phyloP scores from a whole-genome alignment of 257 asterid genomes.

The Solanum corneliomulleri region DNA sequence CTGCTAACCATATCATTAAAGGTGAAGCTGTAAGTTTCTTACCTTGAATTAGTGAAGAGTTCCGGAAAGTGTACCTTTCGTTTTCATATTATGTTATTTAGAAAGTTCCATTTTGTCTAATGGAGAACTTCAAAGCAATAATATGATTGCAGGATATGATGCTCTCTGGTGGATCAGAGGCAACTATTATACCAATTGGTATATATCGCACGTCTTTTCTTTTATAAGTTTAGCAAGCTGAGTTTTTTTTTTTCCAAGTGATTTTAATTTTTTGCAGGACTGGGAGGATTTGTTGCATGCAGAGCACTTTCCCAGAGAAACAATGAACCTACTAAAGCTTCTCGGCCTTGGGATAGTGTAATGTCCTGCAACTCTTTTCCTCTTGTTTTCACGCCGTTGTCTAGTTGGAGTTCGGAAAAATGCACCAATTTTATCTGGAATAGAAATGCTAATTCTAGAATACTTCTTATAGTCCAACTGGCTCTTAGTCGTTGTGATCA shows the following conservation, averaged over 20 bases:
- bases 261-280: background rate
- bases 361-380: background rate
- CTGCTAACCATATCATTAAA: conserved; percentile 59
- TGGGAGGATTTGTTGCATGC: conserved; percentile 70
- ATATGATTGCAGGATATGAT: conserved; percentile 28
- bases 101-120: background rate
- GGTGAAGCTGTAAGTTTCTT: conserved; percentile 42
- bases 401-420: background rate
- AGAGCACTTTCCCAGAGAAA: conserved; percentile 66
- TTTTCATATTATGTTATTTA: background rate
- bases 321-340: conserved; percentile 59
- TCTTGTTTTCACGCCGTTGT: background rate
- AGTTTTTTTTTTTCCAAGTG: background rate
- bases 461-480: background rate
- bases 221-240: background rate
- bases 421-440: background rate
- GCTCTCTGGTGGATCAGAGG: conserved; percentile 69
- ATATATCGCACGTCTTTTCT: background rate
- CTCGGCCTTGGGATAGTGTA: conserved; percentile 58
- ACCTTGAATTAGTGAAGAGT: background rate
- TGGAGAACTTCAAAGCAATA: background rate
- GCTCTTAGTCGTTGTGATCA: background rate
- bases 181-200: conserved; percentile 39
- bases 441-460: background rate
- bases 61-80: background rate